These are phyloP conservation scores for Trametes cubensis DNA, from an alignment of 768 basidiomycete species.

Conservation along the genomic window DNA sequence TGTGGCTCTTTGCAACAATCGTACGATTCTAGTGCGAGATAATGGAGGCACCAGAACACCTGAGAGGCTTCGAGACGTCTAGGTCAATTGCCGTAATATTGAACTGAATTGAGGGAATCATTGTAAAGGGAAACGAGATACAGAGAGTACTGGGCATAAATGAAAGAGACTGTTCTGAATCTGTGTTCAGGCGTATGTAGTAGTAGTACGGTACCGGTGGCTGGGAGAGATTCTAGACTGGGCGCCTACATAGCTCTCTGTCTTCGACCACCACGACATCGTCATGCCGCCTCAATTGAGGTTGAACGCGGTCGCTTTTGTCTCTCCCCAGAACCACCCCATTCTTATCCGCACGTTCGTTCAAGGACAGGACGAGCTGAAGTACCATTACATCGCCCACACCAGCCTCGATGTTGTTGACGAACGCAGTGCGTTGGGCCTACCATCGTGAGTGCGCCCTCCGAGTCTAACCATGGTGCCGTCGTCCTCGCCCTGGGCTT, in stretches of 20 bases:
- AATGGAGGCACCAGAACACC: background rate
- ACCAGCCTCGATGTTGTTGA: conserved; percentile 90
- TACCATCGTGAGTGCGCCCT: conserved; percentile 16
- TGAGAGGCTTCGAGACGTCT: background rate
- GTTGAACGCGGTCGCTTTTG: conserved; percentile 82
- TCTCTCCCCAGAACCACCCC: conserved; percentile 81
- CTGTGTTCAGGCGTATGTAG: no score
- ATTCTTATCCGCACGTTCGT: conserved; percentile 78
- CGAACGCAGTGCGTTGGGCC: conserved; percentile 70
- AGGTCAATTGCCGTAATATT: no score
- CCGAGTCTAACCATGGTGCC: conserved; percentile 1
- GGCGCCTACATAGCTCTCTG: background rate
- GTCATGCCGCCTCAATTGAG: conserved; percentile 68
- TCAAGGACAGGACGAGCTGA: conserved; percentile 62
- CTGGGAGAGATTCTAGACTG: background rate
- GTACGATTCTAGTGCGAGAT: background rate
- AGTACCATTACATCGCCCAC: conserved; percentile 91
- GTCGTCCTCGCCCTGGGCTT: conserved; percentile 29
- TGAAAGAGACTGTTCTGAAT: no score
- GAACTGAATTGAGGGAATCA: no score
- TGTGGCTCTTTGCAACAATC: background rate
- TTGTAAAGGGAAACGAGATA: no score
- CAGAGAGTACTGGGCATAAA: no score
- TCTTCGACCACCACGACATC: background rate
- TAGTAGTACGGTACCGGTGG: no score